phyloP scores from a whole-genome alignment of 73 alveolate species.

The Paramecium primaurelia region DNA sequence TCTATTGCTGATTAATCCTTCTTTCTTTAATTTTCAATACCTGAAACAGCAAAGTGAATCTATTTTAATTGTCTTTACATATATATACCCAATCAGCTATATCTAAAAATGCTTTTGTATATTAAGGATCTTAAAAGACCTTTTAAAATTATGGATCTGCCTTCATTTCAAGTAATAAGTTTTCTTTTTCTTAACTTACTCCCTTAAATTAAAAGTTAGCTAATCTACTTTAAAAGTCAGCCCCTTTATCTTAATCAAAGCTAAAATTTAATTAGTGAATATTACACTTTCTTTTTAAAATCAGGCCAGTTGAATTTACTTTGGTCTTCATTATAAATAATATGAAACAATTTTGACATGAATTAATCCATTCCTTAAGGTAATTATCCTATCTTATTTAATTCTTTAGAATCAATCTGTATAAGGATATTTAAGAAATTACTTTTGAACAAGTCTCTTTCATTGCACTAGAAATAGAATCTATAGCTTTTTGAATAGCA shows the following conservation, averaged over 20 bases:
- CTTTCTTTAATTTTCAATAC: conserved; percentile 21
- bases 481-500: conserved; percentile 39
- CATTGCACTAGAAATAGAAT: conserved; percentile 32
- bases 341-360: background rate
- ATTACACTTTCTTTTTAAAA: conserved; percentile 9
- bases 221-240: conserved; percentile 26
- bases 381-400: background rate
- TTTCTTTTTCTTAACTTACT: conserved; percentile 1
- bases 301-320: background rate
- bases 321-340: conserved; percentile 20
- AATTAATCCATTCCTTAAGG: conserved; percentile 31
- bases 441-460: conserved; percentile 38
- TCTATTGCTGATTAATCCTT: background rate
- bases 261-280: background rate
- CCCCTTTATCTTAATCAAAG: conserved; percentile 27
- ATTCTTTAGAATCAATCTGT: background rate
- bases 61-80: background rate
- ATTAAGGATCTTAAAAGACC: conserved; percentile 5
- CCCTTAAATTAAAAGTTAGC: conserved; percentile 30
- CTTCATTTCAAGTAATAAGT: background rate
- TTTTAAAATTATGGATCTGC: conserved; percentile 16
- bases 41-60: conserved; percentile 47
- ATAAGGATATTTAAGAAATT: background rate
- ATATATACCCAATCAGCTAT: conserved; percentile 47
- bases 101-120: conserved; percentile 16